Conservation (phyloP, 768 basidiomycete genomes). For the Mycena vulgaris region DNA sequence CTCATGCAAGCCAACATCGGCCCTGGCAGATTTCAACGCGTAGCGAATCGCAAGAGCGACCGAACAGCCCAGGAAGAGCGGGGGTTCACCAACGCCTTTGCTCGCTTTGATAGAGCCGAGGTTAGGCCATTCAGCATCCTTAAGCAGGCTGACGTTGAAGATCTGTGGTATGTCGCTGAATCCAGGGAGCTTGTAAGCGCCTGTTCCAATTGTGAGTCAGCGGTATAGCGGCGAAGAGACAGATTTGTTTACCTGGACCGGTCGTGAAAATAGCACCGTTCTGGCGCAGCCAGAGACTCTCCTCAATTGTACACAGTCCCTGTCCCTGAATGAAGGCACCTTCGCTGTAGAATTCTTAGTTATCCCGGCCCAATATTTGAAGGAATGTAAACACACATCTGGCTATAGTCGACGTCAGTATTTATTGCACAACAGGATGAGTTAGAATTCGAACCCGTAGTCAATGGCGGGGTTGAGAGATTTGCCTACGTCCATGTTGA, state of each 20-base stretch:
- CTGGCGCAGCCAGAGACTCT: conserved; percentile 40
- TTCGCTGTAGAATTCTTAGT: conserved; percentile 16
- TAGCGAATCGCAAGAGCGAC: conserved; percentile 40
- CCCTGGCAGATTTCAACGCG: conserved; percentile 36
- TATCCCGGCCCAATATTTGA: not conserved
- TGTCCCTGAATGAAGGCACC: conserved; percentile 40
- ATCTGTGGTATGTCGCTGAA: conserved; percentile 39
- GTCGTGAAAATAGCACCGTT: conserved; percentile 40
- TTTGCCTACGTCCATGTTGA: conserved; percentile 41
- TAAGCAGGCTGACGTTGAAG: conserved; percentile 39
- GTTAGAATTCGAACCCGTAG: too few relatives aligned
- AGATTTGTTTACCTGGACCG: conserved; percentile 30
- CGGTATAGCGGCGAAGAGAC: not conserved
- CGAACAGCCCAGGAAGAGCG: conserved; percentile 39
- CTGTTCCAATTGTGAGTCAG: not conserved
- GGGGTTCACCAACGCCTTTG: conserved; percentile 39
- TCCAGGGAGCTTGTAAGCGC: conserved; percentile 40
- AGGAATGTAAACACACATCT: conserved; percentile 29
- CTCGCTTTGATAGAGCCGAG: conserved; percentile 40
- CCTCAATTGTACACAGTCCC: conserved; percentile 38
- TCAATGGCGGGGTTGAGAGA: not conserved
- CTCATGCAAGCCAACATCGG: conserved; percentile 32
- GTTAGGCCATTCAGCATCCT: conserved; percentile 41
- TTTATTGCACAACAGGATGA: too few relatives aligned
- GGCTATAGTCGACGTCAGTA: conserved; percentile 38